Conservation (phyloP, 768 basidiomycete genomes). For the Hericium erinaceus region DNA sequence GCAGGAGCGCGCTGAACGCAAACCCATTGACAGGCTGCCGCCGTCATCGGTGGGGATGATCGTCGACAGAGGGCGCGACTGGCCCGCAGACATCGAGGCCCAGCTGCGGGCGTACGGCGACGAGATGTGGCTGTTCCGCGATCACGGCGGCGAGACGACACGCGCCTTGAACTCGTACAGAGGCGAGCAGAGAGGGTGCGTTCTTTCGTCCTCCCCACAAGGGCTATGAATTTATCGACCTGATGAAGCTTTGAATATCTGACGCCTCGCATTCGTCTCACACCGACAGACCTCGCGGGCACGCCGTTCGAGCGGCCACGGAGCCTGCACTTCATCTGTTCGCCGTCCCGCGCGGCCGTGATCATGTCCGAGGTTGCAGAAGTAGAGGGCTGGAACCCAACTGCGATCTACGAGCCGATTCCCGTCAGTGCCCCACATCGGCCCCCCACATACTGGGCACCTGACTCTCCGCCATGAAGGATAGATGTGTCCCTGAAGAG, state of each 20-base stretch:
- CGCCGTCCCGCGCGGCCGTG: conserved; percentile 55
- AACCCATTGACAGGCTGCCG: conserved; percentile 43
- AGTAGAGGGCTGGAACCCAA: conserved; percentile 51
- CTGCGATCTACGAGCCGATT: conserved; percentile 77
- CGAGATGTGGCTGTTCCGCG: conserved; percentile 73
- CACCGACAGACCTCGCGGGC: conserved; percentile 54
- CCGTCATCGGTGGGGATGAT: conserved; percentile 68
- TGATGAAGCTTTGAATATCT: conserved; percentile 64
- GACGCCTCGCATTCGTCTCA: conserved; percentile 61
- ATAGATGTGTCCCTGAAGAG: conserved; percentile 73
- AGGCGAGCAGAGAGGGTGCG: conserved; percentile 65
- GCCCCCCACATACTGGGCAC: neutral
- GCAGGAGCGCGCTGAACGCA: neutral
- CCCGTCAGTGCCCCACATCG: conserved; percentile 41
- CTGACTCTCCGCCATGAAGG: conserved; percentile 29
- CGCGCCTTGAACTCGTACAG: conserved; percentile 65
- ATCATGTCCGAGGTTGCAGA: conserved; percentile 57
- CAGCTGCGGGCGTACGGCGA: conserved; percentile 52
- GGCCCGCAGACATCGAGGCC: conserved; percentile 47
- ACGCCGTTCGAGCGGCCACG: conserved; percentile 43
- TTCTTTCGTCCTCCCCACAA: neutral
- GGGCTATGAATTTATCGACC: neutral
- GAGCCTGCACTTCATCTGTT: conserved; percentile 78
- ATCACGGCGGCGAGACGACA: conserved; percentile 53
- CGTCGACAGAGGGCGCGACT: conserved; percentile 73